A percentile compares a stretch with the other conserved stretches of the same genome.
Evolutionary conservation across 495 filamentous ascomycete species (phyloP).

Genomic region (Podospora pseudopauciseta): DNA sequence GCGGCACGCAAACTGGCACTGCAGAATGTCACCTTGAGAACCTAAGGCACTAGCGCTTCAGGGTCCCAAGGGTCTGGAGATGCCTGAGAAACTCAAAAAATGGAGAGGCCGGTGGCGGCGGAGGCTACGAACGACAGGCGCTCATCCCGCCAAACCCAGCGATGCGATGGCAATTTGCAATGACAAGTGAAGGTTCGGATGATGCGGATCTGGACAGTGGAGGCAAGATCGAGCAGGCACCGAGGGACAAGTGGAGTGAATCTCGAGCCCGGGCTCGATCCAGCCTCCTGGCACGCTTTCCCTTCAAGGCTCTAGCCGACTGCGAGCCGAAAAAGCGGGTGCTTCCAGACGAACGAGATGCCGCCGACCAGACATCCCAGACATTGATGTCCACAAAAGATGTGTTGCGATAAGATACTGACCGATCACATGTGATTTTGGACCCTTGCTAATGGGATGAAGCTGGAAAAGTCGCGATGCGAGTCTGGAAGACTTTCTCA

Average conservation of each 20-base stretch:
- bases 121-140: not conserved
- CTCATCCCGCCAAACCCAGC: not conserved
- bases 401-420: not conserved
- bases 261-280: not conserved
- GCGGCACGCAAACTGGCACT: not conserved
- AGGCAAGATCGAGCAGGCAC: not conserved
- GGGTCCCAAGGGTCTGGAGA: not conserved
- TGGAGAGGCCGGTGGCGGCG: not conserved
- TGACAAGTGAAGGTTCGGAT: constrained; percentile 5
- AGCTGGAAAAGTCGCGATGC: constrained; percentile 7
- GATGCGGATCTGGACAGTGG: not conserved
- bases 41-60: not conserved
- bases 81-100: not conserved
- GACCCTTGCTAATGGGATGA: not conserved
- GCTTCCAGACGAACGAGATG: not conserved
- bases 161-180: constrained; percentile 1
- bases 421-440: constrained; percentile 7
- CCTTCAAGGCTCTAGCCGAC: constrained; percentile 6
- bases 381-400: not conserved
- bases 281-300: not conserved
- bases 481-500: not conserved
- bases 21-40: not conserved
- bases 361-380: not conserved
- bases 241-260: constrained; percentile 4
- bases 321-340: constrained; percentile 5